These are phyloP conservation scores for Bipolaris bicolor DNA, from an alignment of 2,329 filamentous ascomycete species.

Conservation along the genomic window DNA sequence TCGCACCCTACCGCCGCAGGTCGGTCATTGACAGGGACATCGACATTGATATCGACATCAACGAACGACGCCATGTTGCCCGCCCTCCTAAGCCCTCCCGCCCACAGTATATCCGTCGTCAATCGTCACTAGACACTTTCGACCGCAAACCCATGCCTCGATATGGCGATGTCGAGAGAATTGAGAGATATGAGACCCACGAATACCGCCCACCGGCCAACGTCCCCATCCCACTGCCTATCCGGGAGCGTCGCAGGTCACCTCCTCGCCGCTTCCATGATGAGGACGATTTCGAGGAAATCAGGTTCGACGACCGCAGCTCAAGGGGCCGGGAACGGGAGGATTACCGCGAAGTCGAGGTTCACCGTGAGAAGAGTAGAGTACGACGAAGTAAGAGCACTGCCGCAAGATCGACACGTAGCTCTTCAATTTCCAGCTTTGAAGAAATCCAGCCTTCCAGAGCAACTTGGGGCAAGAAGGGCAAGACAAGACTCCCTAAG, in stretches of 20 bases:
- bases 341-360: slow-evolving; percentile 58
- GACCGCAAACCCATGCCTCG: slow-evolving; percentile 73
- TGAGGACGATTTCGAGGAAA: slow-evolving; percentile 69
- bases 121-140: slow-evolving; percentile 89
- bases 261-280: slow-evolving; percentile 65
- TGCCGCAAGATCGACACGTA: slow-evolving; percentile 41
- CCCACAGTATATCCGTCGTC: slow-evolving; percentile 75
- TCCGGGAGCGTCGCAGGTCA: slow-evolving; percentile 55
- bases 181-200: slow-evolving; percentile 27
- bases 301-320: slow-evolving; percentile 51
- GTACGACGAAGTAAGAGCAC: slow-evolving; percentile 39
- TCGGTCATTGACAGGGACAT: slow-evolving; percentile 64
- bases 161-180: slow-evolving; percentile 61
- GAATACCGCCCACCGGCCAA: slow-evolving; percentile 70
- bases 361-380: slow-evolving; percentile 54
- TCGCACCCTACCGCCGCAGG: slow-evolving; percentile 65
- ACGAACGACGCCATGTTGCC: slow-evolving; percentile 50
- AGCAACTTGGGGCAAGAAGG: slow-evolving; percentile 62
- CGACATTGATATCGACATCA: slow-evolving; percentile 52
- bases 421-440: slow-evolving; percentile 52
- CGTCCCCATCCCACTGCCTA: slow-evolving; percentile 71
- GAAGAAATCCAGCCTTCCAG: slow-evolving; percentile 47
- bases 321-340: slow-evolving; percentile 43
- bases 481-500: slow-evolving; percentile 86
- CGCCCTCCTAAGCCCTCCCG: slow-evolving; percentile 66